Percentiles rank a stretch among this genome's conserved stretches.
Conservation (phyloP, 768 basidiomycete species). For the Auricularia heimuer region DNA sequence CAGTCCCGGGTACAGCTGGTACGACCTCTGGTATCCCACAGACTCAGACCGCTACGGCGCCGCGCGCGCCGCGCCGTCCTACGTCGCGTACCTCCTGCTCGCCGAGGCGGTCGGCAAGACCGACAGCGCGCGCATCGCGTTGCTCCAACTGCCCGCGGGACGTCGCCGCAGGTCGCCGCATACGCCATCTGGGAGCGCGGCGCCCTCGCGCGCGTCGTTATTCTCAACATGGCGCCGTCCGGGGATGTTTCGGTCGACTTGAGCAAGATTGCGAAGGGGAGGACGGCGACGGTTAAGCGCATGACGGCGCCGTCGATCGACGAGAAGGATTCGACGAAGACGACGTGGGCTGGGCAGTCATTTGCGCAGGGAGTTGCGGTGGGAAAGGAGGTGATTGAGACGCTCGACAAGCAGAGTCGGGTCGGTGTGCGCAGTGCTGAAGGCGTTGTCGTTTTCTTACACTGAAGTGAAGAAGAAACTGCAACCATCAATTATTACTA, state of each 20-base stretch:
- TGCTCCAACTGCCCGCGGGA: slow-evolving; percentile 13
- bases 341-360: slow-evolving; percentile 24
- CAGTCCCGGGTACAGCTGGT: slow-evolving; percentile 13
- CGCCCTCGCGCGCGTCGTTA: slow-evolving; percentile 21
- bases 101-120: slow-evolving; percentile 23
- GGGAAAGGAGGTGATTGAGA: slow-evolving; percentile 17
- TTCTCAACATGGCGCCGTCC: slow-evolving; percentile 14
- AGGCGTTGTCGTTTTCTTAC: slow-evolving; percentile 21
- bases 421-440: slow-evolving; percentile 20
- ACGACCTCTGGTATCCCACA: slow-evolving; percentile 25
- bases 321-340: slow-evolving; percentile 16
- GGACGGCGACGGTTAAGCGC: slow-evolving; percentile 14
- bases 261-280: slow-evolving; percentile 1
- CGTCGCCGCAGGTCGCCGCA: slow-evolving; percentile 16
- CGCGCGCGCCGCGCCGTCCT: slow-evolving; percentile 20
- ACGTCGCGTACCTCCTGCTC: slow-evolving; percentile 25
- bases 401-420: slow-evolving; percentile 9
- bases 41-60: slow-evolving; percentile 18
- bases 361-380: slow-evolving; percentile 21
- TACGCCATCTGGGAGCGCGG: slow-evolving; percentile 25
- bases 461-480: neutral
- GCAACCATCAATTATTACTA: no score
- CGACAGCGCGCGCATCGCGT: slow-evolving; percentile 14
- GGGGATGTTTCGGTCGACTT: slow-evolving; percentile 13
- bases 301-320: slow-evolving; percentile 23